These are phyloP conservation scores for Gypsophila paniculata DNA, from an alignment of 179 eudicot genomes.

Conservation along the genomic window DNA sequence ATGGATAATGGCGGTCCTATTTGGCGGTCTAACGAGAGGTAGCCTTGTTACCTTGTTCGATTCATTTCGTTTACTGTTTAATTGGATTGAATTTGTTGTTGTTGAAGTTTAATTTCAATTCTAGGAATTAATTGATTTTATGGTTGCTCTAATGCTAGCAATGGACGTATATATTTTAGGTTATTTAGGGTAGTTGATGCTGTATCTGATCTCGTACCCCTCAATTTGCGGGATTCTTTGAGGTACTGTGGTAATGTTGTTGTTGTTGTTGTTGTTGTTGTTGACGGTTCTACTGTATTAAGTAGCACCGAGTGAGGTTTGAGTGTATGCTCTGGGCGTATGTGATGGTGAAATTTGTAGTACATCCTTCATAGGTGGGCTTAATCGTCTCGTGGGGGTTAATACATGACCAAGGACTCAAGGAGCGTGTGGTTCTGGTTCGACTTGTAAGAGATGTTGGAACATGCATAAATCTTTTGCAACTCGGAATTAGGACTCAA, in stretches of 20 bases:
- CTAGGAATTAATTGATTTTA: neutral
- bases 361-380: neutral
- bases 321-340: neutral
- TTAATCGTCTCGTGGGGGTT: neutral
- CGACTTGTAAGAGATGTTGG: neutral
- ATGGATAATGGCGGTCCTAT: constrained; percentile 74
- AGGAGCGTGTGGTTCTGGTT: neutral
- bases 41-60: constrained; percentile 19
- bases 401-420: neutral
- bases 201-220: too few relatives aligned
- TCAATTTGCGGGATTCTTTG: too few relatives aligned
- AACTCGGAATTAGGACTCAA: neutral
- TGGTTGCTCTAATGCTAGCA: neutral
- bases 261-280: too few relatives aligned
- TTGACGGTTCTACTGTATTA: neutral
- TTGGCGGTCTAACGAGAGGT: constrained; percentile 90
- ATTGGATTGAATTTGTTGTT: constrained; percentile 5
- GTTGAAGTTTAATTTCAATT: neutral
- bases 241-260: too few relatives aligned
- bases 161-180: too few relatives aligned
- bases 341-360: constrained; percentile 2
- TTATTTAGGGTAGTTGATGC: too few relatives aligned
- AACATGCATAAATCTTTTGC: neutral
- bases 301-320: neutral
- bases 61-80: neutral